These are phyloP conservation scores for Athelia psychrophila DNA, from an alignment of 1,284 basidiomycete genomes.

Conservation along the genomic window DNA sequence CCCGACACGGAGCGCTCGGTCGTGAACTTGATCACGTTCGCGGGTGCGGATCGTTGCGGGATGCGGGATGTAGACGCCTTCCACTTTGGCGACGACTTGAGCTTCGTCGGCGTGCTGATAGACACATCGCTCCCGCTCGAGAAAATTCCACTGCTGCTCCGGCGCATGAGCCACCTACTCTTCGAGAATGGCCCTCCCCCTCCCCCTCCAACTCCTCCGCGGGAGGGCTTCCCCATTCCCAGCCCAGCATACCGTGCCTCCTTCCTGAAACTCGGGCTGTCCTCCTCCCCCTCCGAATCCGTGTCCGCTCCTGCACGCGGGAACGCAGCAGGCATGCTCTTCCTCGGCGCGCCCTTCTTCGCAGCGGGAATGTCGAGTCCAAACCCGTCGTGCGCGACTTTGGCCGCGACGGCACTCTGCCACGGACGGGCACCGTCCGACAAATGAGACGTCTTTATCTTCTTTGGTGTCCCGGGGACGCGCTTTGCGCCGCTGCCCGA, in stretches of 20 bases:
- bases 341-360: conserved; percentile 55
- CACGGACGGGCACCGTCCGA: conserved; percentile 55
- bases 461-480: conserved; percentile 78
- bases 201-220: conserved; percentile 22
- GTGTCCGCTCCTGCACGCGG: conserved; percentile 34
- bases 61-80: conserved; percentile 43
- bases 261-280: conserved; percentile 52
- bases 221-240: conserved; percentile 59
- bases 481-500: conserved; percentile 53
- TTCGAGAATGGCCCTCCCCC: conserved; percentile 32
- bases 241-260: conserved; percentile 57
- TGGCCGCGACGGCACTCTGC: conserved; percentile 73
- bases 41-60: conserved; percentile 43
- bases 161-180: conserved; percentile 61
- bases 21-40: conserved; percentile 35
- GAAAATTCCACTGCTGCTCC: conserved; percentile 75
- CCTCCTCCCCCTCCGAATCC: conserved; percentile 44
- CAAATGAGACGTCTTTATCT: conserved; percentile 56
- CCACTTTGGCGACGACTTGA: conserved; percentile 50
- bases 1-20: conserved; percentile 50
- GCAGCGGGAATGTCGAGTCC: conserved; percentile 41
- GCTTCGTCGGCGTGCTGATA: conserved; percentile 58
- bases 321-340: conserved; percentile 73
- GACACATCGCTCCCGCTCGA: conserved; percentile 70
- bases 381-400: conserved; percentile 60